A percentile compares a stretch with the other conserved stretches of the same genome.
Conservation (phyloP, 176 grass and related monocot genomes). For the Carex pumila region DNA sequence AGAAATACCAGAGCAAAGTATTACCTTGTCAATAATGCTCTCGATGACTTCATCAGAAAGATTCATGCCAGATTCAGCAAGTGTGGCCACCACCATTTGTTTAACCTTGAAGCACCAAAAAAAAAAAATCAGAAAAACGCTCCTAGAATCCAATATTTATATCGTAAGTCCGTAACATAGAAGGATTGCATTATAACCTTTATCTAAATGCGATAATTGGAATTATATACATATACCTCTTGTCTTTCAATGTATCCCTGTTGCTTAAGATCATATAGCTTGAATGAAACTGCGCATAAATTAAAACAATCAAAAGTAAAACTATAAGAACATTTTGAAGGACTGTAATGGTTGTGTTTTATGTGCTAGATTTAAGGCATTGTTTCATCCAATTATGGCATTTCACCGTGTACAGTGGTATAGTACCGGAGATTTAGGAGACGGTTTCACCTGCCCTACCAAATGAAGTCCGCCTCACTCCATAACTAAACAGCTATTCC, state of each 20-base stretch:
- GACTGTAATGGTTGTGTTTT: neutral
- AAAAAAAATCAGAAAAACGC: conserved; percentile 8
- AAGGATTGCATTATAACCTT: neutral
- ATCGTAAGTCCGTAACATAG: neutral
- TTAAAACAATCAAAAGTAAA: neutral
- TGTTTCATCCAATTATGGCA: neutral
- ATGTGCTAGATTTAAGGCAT: neutral
- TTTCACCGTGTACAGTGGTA: neutral
- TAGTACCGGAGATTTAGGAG: neutral
- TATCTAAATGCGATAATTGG: neutral
- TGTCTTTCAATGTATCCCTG: conserved; percentile 97
- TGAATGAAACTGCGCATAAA: conserved; percentile 75
- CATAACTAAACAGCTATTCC: neutral
- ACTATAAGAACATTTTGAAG: neutral
- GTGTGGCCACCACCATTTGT: conserved; percentile 22
- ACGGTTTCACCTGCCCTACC: neutral
- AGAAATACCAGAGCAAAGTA: neutral
- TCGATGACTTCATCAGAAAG: conserved; percentile 25
- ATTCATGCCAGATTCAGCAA: conserved; percentile 27
- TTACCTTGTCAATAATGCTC: conserved; percentile 22
- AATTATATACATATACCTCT: conserved; percentile 53
- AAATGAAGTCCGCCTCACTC: neutral
- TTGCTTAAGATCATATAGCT: conserved; percentile 95
- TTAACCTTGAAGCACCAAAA: conserved; percentile 17
- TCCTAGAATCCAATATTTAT: neutral